Conservation (phyloP, 176 grass and related monocot genomes). For the Typha latifolia region DNA sequence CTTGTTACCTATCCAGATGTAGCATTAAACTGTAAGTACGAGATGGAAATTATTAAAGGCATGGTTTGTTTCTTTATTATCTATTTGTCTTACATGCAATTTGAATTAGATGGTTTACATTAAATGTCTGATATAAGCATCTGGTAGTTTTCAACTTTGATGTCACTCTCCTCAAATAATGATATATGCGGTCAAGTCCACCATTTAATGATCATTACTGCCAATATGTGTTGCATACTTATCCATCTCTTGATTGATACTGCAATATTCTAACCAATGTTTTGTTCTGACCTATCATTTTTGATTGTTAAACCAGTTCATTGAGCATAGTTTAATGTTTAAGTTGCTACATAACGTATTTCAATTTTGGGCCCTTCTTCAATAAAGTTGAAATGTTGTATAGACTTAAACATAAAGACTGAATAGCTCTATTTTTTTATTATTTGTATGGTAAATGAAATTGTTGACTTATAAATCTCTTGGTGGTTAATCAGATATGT, state of each 20-base stretch:
- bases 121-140: too few relatives aligned
- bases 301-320: not conserved
- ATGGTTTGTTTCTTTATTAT: not conserved
- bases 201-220: too few relatives aligned
- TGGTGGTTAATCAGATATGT: constrained; percentile 62
- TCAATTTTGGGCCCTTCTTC: not conserved
- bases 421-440: not conserved
- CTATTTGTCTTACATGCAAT: not conserved
- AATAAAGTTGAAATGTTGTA: not conserved
- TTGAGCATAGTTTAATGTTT: not conserved
- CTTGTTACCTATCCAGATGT: constrained; percentile 96
- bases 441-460: not conserved
- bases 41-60: not conserved
- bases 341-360: not conserved
- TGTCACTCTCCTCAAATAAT: too few relatives aligned
- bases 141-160: too few relatives aligned
- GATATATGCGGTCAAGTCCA: too few relatives aligned
- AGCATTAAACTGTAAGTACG: constrained; percentile 80
- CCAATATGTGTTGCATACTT: too few relatives aligned
- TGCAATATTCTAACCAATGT: not conserved
- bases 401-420: not conserved
- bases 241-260: too few relatives aligned
- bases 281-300: not conserved
- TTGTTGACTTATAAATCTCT: constrained; percentile 1
- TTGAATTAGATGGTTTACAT: too few relatives aligned